Conservation (phyloP, 768 basidiomycete genomes). For the Gyrodon lividus region DNA sequence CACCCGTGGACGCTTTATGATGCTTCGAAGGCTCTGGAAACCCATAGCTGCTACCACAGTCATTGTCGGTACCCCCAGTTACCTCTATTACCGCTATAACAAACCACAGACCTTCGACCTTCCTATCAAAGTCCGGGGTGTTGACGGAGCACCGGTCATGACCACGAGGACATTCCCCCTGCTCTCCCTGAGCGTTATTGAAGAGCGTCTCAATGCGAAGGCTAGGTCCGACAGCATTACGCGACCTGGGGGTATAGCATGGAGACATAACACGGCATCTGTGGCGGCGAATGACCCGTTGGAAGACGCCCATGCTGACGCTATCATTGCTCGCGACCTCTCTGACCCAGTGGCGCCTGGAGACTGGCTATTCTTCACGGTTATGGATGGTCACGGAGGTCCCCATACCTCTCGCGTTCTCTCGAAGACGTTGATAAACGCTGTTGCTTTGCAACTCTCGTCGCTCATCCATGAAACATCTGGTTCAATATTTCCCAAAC, state of each 20-base stretch:
- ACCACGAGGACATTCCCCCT: slow-evolving; percentile 52
- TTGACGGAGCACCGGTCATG: slow-evolving; percentile 63
- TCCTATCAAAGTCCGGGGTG: slow-evolving; percentile 47
- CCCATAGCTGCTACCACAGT: slow-evolving; percentile 57
- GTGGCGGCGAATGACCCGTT: slow-evolving; percentile 87
- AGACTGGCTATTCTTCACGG: slow-evolving; percentile 80
- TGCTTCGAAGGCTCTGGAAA: slow-evolving; percentile 70
- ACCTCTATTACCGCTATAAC: slow-evolving; percentile 52
- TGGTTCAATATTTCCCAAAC: slow-evolving; percentile 36
- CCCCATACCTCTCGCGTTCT: slow-evolving; percentile 81
- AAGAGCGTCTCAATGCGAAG: slow-evolving; percentile 57
- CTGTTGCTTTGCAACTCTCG: slow-evolving; percentile 74
- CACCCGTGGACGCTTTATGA: slow-evolving; percentile 26
- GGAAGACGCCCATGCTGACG: slow-evolving; percentile 81
- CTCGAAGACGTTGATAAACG: slow-evolving; percentile 79
- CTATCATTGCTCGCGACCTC: slow-evolving; percentile 62
- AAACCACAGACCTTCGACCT: slow-evolving; percentile 58
- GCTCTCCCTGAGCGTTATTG: slow-evolving; percentile 52
- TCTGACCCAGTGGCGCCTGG: slow-evolving; percentile 60
- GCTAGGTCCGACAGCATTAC: slow-evolving; percentile 45
- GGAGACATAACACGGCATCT: slow-evolving; percentile 77
- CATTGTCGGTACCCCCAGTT: slow-evolving; percentile 56
- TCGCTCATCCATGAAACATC: slow-evolving; percentile 41
- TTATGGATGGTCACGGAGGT: slow-evolving; percentile 92
- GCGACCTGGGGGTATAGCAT: slow-evolving; percentile 55